phyloP scores from a whole-genome alignment of 805 yeast species.

The Schwanniomyces vanrijiae region DNA sequence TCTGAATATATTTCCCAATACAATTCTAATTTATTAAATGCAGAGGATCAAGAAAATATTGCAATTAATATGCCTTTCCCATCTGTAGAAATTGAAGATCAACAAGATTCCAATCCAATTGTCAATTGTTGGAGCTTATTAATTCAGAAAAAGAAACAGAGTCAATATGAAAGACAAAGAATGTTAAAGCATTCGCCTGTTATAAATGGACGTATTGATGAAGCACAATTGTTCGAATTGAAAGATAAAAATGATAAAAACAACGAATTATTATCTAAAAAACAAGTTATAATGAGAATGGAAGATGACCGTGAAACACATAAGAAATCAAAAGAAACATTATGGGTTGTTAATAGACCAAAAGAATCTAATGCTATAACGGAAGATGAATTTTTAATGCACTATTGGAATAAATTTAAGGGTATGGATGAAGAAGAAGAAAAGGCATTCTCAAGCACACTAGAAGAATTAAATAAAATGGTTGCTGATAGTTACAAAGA shows the following conservation, averaged over 20 bases:
- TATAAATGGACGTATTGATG: constrained; percentile 24
- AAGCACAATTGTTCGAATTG: constrained; percentile 25
- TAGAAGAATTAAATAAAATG: constrained; percentile 55
- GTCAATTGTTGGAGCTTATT: constrained; percentile 48
- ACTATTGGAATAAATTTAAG: constrained; percentile 54
- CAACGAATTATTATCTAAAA: constrained; percentile 25
- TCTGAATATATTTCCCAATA: constrained; percentile 26
- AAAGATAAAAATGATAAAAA: constrained; percentile 18
- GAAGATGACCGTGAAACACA: constrained; percentile 93
- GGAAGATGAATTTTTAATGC: constrained; percentile 34
- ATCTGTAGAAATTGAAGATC: constrained; percentile 21
- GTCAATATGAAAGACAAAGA: constrained; percentile 50
- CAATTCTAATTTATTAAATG: constrained; percentile 29
- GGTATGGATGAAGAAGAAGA: constrained; percentile 47
- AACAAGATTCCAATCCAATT: constrained; percentile 26
- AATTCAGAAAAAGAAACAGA: constrained; percentile 46
- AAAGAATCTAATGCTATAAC: constrained; percentile 32
- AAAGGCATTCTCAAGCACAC: constrained; percentile 38
- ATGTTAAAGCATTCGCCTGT: constrained; percentile 32
- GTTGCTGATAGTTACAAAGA: constrained; percentile 55
- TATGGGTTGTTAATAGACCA: constrained; percentile 67
- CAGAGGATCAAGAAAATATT: constrained; percentile 33
- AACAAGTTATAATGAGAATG: constrained; percentile 73
- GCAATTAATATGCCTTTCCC: constrained; percentile 36
- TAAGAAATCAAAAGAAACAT: constrained; percentile 76